phyloP scores from a whole-genome alignment of 2,329 filamentous ascomycete genomes.

The Akanthomyces uredinophilus region DNA sequence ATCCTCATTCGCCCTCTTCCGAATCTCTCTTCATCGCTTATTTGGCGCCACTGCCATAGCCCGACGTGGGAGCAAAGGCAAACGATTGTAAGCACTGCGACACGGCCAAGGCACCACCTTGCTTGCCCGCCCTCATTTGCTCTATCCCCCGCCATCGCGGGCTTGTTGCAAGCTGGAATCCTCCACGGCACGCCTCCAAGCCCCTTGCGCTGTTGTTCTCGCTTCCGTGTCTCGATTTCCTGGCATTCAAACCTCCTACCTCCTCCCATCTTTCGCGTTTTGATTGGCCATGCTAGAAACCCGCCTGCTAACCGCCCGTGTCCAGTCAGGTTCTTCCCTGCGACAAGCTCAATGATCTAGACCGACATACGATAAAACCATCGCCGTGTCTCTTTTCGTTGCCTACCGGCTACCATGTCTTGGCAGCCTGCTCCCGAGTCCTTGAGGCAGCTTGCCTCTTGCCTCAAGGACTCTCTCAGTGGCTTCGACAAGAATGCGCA shows the following conservation, averaged over 20 bases:
- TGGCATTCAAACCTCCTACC: background rate
- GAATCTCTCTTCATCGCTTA: background rate
- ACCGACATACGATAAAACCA: background rate
- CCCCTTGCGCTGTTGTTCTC: background rate
- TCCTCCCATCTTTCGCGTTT: background rate
- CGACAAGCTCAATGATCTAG: constrained; percentile 10
- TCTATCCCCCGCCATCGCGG: constrained; percentile 2
- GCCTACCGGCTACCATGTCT: constrained; percentile 56
- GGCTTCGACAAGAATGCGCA: constrained; percentile 73
- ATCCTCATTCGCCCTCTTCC: background rate
- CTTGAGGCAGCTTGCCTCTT: constrained; percentile 82
- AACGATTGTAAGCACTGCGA: constrained; percentile 11
- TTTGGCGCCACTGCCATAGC: background rate
- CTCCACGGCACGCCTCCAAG: background rate
- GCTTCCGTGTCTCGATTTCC: background rate
- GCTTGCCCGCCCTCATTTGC: constrained; percentile 3
- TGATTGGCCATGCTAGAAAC: background rate
- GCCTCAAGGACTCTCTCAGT: constrained; percentile 86
- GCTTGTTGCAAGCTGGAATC: background rate
- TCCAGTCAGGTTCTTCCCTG: constrained; percentile 15
- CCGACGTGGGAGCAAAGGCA: background rate
- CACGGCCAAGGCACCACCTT: background rate
- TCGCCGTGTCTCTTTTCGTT: background rate
- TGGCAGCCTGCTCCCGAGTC: constrained; percentile 90
- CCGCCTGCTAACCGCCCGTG: background rate